Evolutionary conservation across 805 yeast species (phyloP).

Genomic region (Candida anglica): DNA sequence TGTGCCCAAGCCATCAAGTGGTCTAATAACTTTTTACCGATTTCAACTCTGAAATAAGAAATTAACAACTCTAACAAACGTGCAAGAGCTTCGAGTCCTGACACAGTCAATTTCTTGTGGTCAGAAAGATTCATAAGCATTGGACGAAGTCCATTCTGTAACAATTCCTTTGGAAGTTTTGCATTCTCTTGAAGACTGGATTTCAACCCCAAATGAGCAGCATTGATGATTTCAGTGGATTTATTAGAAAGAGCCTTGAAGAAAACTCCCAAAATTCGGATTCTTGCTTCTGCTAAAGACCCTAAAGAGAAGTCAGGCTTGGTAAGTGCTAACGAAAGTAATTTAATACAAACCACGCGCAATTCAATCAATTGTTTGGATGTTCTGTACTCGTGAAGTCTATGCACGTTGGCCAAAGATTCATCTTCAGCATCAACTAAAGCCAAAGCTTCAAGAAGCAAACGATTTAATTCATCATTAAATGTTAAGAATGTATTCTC

Average conservation of each 20-base stretch:
- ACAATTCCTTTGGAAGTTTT: conserved; percentile 85
- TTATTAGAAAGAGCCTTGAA: conserved; percentile 88
- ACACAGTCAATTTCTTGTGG: conserved; percentile 82
- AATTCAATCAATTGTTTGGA: conserved; percentile 83
- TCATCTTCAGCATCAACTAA: conserved; percentile 98
- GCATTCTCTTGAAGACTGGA: conserved; percentile 80
- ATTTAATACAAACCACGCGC: conserved; percentile 83
- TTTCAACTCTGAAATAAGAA: conserved; percentile 93
- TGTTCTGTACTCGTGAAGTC: conserved; percentile 81
- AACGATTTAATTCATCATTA: conserved; percentile 82
- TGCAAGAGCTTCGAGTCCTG: conserved; percentile 89
- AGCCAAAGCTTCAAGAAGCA: conserved; percentile 86
- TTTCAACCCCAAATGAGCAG: conserved; percentile 86
- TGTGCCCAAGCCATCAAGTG: conserved; percentile 97
- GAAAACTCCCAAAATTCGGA: conserved; percentile 85
- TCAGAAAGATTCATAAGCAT: conserved; percentile 94
- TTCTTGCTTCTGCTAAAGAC: conserved; percentile 73
- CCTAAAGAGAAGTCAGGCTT: conserved; percentile 79
- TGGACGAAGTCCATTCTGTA: conserved; percentile 95
- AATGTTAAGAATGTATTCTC: conserved; percentile 80
- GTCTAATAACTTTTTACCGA: conserved; percentile 87
- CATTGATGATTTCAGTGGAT: conserved; percentile 83
- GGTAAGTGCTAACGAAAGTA: conserved; percentile 77
- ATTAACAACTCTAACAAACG: conserved; percentile 79
- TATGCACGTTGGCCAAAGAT: conserved; percentile 81